Evolutionary conservation across 2,329 filamentous ascomycete genomes (phyloP).

Genomic region (Xylaria sp.): DNA sequence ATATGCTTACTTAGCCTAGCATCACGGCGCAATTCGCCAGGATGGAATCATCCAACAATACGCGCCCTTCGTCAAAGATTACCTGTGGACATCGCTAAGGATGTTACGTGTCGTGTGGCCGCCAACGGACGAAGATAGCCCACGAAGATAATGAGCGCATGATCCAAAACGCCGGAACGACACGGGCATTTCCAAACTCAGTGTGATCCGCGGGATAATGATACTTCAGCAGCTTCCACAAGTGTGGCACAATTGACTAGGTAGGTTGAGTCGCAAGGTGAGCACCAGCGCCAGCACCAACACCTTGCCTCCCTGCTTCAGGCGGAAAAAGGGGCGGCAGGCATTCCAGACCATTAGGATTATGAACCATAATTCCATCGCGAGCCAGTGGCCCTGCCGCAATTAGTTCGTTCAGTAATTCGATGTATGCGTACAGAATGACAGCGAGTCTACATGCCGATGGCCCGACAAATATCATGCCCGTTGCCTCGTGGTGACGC

Average conservation of each 20-base stretch:
- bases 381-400: neutral
- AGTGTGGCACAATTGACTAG: slow-evolving; percentile 31
- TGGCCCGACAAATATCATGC: slow-evolving; percentile 7
- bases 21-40: slow-evolving; percentile 2
- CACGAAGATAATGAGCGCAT: slow-evolving; percentile 24
- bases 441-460: slow-evolving; percentile 20
- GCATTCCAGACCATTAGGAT: slow-evolving; percentile 23
- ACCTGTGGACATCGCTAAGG: no score
- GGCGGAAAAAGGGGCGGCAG: slow-evolving; percentile 22
- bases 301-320: slow-evolving; percentile 5
- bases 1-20: no score
- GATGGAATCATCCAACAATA: neutral
- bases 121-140: slow-evolving; percentile 17
- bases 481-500: slow-evolving; percentile 10
- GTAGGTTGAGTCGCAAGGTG: slow-evolving; percentile 23
- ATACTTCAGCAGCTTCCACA: slow-evolving; percentile 29
- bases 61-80: no score
- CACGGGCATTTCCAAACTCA: slow-evolving; percentile 18
- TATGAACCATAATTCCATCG: slow-evolving; percentile 3
- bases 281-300: slow-evolving; percentile 7
- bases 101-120: slow-evolving; percentile 1
- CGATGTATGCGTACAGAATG: neutral
- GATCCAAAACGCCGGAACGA: slow-evolving; percentile 25
- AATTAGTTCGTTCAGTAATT: neutral
- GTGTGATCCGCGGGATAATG: slow-evolving; percentile 28